Base-by-base conservation (phyloP, 768 basidiomycete species). In the Collybia mongolica region DNA sequence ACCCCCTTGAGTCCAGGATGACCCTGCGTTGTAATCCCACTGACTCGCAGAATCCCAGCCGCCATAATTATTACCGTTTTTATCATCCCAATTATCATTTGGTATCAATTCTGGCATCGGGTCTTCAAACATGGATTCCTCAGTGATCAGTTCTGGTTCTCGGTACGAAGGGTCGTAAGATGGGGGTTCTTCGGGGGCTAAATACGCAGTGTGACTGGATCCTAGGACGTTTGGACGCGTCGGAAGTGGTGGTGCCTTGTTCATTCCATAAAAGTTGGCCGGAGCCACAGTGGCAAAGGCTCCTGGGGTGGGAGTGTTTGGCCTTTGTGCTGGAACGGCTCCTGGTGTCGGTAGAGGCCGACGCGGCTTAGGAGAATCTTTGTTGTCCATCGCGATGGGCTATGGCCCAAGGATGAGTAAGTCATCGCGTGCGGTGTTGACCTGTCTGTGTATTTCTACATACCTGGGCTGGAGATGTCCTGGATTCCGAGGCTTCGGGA, bases 101-200 rank as follows among this genome's bases (percentile, higher is more conserved):
- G 76, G 72, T 14, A 69, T 55, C 5, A 59, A 54, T 29, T 68
- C 69, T 12, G 68, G 72, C 14, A 65, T 63, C 20, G 66, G 68
- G 14, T 45, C 54, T 29, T 70, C 60, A 37, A 65, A 60, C n/a
- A 32, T 32, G 11, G 32, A 14, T 32, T 69, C 70, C 35, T 79
- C 81, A 23, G 65, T 59, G 2, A 83, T 72, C 9, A 81, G 69
- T 58, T 84, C 80, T 0, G 82, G 81, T 61, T 84, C 81, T 22
- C 81, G 76, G 62, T 73, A 83, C 17, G 66, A 47, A 8, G 68
- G 57, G 15, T 60, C 54, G 53, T 75, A 75, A 12, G 67, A 62
- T 17, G 76, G 73, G 15, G 75, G 71, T 28, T 65, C 67, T 15
- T 56, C 50, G 15, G 72, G 65, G 7, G 70, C 51, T 4, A 70